Evolutionary conservation across 768 basidiomycete species (phyloP), one percentile per base, ranked within the genome.

Genomic region (Hygrophorus russula): DNA sequence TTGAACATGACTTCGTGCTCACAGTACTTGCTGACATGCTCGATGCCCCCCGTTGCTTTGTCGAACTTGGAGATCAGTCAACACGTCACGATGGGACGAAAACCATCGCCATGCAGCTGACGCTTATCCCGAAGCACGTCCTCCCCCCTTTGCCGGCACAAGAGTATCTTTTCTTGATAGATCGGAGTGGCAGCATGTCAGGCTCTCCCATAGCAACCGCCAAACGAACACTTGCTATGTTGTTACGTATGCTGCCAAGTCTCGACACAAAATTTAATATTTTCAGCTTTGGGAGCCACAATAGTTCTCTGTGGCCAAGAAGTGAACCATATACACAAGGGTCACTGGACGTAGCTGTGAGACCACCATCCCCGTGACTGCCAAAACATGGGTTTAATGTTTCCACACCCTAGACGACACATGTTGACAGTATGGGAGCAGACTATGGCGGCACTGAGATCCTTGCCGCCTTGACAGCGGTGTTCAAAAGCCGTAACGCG

Each of bases 81-180:
- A 3, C 24, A 3, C 24, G 24, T 36, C 45, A 52, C 1, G 43
- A 35, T 24, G 48, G 52, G 5, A 46, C 30, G 29, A 55, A 43
- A 34, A 68, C 70, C 0, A 51, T 75, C 1, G 74, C 74, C 0
- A 56, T 79, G 59, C 74, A 73, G 32, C 53, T 78, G 28, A 71
- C 68, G 0, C 52, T 80, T n/a, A 66, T 80, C 3, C 76, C 78
- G 1, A 70, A 66, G 34, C 70, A 73, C 46, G 53, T 60, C 14
- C 51, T 76, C 3, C 65, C 67, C 1, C 62, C 63, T 1, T 51
- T 75, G 1, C 46, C 46, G 9, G 52, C 59, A 0, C 76, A 77
- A 41, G 79, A 81, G 45, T 81, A 73, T 43, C 58, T 82, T 0
- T 82, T 82, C 47, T 44, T 82, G 5, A 59, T 82, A 9, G 79